A percentile compares a stretch with the other conserved stretches of the same genome.
Evolutionary conservation across 768 basidiomycete genomes (phyloP).

Genomic region (Scleroderma bovista): DNA sequence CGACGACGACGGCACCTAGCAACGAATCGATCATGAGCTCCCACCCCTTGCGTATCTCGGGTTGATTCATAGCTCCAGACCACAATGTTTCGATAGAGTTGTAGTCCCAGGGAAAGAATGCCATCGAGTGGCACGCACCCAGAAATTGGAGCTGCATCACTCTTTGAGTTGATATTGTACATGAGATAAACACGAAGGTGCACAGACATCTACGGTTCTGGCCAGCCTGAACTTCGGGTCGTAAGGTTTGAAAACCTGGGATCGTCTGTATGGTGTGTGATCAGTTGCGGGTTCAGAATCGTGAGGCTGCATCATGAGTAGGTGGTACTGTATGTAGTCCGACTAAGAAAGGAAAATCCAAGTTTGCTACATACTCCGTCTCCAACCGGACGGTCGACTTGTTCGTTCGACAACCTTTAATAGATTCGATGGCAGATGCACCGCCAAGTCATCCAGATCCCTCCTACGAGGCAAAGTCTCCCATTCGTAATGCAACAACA

Average conservation of each 20-base stretch:
- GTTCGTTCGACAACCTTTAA: not conserved
- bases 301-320: not conserved
- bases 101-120: conserved; percentile 40
- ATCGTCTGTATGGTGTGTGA: not conserved
- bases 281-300: not conserved
- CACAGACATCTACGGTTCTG: conserved; percentile 42
- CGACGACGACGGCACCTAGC: conserved; percentile 48
- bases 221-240: conserved; percentile 36
- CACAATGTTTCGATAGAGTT: conserved; percentile 36
- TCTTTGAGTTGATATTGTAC: conserved; percentile 6
- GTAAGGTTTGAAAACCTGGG: not conserved
- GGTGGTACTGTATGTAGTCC: not conserved
- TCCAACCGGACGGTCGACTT: conserved; percentile 1
- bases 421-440: conserved; percentile 17
- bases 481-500: conserved; percentile 50
- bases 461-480: conserved; percentile 45
- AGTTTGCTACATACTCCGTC: not conserved
- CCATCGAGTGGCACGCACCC: conserved; percentile 29
- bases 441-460: conserved; percentile 12
- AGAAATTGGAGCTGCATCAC: conserved; percentile 29
- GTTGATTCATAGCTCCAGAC: conserved; percentile 27
- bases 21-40: conserved; percentile 39
- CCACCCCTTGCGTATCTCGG: conserved; percentile 39
- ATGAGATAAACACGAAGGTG: conserved; percentile 4
- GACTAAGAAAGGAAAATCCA: not conserved